A percentile compares a stretch with the other conserved stretches of the same genome.
Conservation (phyloP, 805 yeast species). For the Yamadazyma olivae region DNA sequence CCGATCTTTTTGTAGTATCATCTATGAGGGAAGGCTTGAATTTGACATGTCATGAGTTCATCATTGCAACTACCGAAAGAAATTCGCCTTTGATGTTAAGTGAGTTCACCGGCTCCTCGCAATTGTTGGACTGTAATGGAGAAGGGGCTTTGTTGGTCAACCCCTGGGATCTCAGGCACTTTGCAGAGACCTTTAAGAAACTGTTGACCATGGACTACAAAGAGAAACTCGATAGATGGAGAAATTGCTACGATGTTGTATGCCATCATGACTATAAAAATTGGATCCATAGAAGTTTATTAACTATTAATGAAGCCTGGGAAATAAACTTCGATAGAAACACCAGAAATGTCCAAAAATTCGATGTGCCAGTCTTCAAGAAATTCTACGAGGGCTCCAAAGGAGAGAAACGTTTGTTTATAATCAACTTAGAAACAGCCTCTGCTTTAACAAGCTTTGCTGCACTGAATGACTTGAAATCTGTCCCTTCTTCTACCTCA, state of each 20-base stretch:
- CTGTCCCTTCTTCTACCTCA: constrained; percentile 3
- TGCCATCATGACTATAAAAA: constrained; percentile 63
- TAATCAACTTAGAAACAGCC: constrained; percentile 18
- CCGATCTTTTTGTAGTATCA: constrained; percentile 83
- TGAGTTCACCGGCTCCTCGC: constrained; percentile 94
- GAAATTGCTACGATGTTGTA: constrained; percentile 54
- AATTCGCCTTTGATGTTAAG: constrained; percentile 83
- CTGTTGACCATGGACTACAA: constrained; percentile 63
- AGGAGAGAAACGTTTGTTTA: constrained; percentile 37
- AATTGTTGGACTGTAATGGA: constrained; percentile 51
- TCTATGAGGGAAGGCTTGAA: constrained; percentile 97
- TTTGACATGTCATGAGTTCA: constrained; percentile 91
- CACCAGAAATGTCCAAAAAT: constrained; percentile 22
- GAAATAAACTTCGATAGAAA: constrained; percentile 25
- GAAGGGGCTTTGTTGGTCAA: constrained; percentile 75
- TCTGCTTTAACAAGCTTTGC: constrained; percentile 20
- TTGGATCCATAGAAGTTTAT: constrained; percentile 66
- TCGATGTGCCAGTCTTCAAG: constrained; percentile 32
- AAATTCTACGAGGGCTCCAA: constrained; percentile 23
- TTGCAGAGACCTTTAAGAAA: constrained; percentile 57
- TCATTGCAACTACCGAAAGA: constrained; percentile 66
- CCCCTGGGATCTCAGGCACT: constrained; percentile 81
- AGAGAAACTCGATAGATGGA: constrained; percentile 66
- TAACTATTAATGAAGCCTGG: constrained; percentile 48
- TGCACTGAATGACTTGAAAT: not conserved